Conservation (phyloP, 306 rosid genomes). For the Begonia fuchsioides region DNA sequence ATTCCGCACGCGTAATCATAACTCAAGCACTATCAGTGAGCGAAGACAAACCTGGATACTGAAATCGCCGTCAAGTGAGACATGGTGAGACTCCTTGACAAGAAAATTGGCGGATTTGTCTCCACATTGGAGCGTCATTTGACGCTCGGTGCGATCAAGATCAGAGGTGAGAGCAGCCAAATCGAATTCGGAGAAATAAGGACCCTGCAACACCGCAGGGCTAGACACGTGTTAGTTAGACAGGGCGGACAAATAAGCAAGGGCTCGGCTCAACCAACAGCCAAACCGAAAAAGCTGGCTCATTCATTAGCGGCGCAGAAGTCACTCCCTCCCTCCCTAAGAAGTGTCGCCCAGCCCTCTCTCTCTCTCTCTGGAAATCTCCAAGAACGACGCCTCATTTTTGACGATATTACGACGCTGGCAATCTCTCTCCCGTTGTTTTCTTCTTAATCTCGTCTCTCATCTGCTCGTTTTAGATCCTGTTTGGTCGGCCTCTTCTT, state of each 20-base stretch:
- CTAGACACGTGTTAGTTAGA: no score
- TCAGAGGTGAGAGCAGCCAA: constrained; percentile 93
- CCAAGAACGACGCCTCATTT: constrained; percentile 14
- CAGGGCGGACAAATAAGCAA: background rate
- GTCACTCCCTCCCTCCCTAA: constrained; percentile 1
- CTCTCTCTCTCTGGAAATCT: constrained; percentile 9
- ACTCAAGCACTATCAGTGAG: background rate
- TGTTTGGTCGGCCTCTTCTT: constrained; percentile 3
- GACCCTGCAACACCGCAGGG: constrained; percentile 67
- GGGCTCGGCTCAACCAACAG: constrained; percentile 21
- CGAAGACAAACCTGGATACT: constrained; percentile 65
- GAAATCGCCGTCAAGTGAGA: constrained; percentile 92
- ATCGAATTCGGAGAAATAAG: constrained; percentile 92
- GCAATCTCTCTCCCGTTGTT: constrained; percentile 18
- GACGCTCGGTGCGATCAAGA: constrained; percentile 80
- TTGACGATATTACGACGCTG: constrained; percentile 64
- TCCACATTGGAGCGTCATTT: constrained; percentile 49
- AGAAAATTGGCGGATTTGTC: constrained; percentile 59
- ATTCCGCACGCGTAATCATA: no score
- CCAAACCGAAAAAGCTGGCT: constrained; percentile 58
- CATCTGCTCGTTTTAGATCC: constrained; percentile 6
- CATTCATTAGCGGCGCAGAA: constrained; percentile 6
- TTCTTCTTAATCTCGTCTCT: constrained; percentile 14
- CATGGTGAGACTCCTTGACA: constrained; percentile 75
- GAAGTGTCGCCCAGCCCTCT: constrained; percentile 43